Evolutionary conservation across 225 moss, liverwort and hornwort genomes (phyloP), one percentile per base, ranked within the genome.

Genomic region (Physcomitrellopsis africana): DNA sequence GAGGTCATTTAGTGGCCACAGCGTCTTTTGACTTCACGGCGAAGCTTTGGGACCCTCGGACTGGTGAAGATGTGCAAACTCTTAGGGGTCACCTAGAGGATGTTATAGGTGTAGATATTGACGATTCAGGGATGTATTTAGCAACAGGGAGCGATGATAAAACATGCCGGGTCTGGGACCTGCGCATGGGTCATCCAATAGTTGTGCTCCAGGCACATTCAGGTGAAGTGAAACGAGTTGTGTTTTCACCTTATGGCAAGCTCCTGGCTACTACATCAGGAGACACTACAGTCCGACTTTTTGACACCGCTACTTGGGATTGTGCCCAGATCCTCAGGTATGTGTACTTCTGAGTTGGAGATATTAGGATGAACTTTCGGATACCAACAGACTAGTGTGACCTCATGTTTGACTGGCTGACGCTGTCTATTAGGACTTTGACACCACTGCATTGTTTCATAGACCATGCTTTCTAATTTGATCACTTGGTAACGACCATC

Each of bases 121-220:
- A 99, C 74, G 97, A 99, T 66, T 93, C 97, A 32, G 97, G 97
- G 64, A 89, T 81, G 23, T 87, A 93, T 79, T 81, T 99, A 66
- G 97, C 97, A 23, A 99, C 97, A 32, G 97, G 97, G 14, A 99
- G 97, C 80, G 97, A 99, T 69, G 97, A 99, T 82, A 99, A 99
- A 63, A 99, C 97, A 53, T 99, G 97, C 68, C 90, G 97, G 19
- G 91, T 99, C 26, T 99, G 97, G 97, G 97, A 99, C 80, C 73
- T 99, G 67, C 90, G 97, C 79, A 99, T 93, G 97, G 97, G 94
- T 17, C 89, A 85, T 65, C 85, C 85, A 59, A 73, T 99, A 55
- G 92, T 73, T 76, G 91, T 99, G 18, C 86, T 99, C 65, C 84
- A 90, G 78, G 83, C 54, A 65, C 97, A 99, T 77, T 80, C 97